These are phyloP conservation scores for Sambucus nigra DNA, from an alignment of 129 eudicot species.

Conservation along the genomic window DNA sequence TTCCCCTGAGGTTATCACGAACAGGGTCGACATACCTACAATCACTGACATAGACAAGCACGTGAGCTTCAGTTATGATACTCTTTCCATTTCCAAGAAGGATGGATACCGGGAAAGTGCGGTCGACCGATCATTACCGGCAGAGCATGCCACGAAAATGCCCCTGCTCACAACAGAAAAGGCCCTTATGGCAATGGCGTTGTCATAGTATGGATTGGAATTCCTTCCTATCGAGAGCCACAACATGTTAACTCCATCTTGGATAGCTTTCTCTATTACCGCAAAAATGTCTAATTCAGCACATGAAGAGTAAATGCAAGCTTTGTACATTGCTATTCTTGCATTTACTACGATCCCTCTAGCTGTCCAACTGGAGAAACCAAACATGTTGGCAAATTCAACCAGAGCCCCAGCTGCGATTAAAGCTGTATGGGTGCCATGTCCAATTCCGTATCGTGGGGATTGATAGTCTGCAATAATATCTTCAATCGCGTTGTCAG, in stretches of 20 bases:
- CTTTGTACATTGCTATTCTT: no score
- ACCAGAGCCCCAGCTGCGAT: no score
- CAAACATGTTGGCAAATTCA: no score
- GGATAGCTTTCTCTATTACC: no score
- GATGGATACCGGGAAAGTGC: background rate
- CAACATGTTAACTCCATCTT: background rate
- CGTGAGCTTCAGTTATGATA: background rate
- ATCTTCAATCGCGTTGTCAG: no score
- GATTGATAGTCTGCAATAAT: no score
- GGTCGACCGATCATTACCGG: background rate
- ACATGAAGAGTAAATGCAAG: no score
- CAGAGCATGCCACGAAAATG: background rate
- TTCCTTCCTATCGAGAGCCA: background rate
- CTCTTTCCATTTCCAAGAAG: background rate
- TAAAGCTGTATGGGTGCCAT: no score
- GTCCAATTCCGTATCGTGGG: no score
- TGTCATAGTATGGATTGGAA: background rate
- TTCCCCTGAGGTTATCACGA: background rate
- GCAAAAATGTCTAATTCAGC: no score
- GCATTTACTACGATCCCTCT: no score
- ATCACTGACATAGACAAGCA: background rate
- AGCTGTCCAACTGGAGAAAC: no score
- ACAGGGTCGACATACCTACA: background rate
- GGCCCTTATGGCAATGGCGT: background rate
- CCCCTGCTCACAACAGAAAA: background rate